Conservation (phyloP, 495 filamentous ascomycete species). For the Penicillium parvum region DNA sequence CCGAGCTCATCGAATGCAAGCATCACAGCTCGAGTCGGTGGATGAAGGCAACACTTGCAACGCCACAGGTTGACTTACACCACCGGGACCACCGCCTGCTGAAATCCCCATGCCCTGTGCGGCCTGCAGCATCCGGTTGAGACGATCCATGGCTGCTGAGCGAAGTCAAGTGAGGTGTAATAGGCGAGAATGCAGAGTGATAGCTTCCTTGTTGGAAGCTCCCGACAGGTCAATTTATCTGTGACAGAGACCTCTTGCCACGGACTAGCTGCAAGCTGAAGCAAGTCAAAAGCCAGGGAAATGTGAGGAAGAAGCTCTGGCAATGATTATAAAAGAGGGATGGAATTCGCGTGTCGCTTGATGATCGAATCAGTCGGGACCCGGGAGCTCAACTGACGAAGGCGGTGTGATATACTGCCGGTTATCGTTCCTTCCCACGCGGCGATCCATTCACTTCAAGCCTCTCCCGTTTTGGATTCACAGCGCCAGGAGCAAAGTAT, state of each 20-base stretch:
- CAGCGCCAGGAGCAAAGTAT: conserved; percentile 17
- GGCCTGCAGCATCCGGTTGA: conserved; percentile 74
- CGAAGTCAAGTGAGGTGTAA: conserved; percentile 18
- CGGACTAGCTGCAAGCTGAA: background rate
- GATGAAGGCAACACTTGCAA: conserved; percentile 4
- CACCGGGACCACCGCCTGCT: conserved; percentile 62
- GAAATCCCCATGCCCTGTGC: conserved; percentile 75
- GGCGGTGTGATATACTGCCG: conserved; percentile 22
- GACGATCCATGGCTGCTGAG: conserved; percentile 67
- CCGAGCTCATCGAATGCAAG: conserved; percentile 2
- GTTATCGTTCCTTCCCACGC: conserved; percentile 19
- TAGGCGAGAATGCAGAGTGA: conserved; percentile 16
- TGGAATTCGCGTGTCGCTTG: conserved; percentile 8
- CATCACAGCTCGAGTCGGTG: conserved; percentile 2
- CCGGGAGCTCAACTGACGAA: conserved; percentile 28
- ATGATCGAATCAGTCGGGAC: conserved; percentile 4
- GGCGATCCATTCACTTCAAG: conserved; percentile 22
- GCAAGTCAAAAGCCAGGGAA: background rate
- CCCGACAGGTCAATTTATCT: conserved; percentile 11
- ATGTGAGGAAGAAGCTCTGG: background rate
- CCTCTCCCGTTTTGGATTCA: conserved; percentile 14
- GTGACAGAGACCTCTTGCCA: background rate
- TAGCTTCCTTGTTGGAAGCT: conserved; percentile 42
- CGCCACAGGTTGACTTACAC: conserved; percentile 54
- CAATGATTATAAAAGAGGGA: background rate